phyloP scores from a whole-genome alignment of 1,284 basidiomycete species.

The Paramarasmius palmivorus region DNA sequence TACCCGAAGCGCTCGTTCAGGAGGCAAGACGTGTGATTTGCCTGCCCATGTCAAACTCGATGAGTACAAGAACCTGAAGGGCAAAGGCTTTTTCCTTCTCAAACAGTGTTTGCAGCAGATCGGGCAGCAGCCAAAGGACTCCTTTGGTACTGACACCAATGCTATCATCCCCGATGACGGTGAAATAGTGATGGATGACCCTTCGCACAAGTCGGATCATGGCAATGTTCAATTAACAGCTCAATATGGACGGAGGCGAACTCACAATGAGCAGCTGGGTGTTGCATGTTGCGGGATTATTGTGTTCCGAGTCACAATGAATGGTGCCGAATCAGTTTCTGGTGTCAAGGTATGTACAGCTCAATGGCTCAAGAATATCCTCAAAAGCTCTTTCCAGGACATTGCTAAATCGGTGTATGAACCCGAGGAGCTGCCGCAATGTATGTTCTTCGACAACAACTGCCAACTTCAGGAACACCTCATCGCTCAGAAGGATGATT shows the following conservation, averaged over 20 bases:
- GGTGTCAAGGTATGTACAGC: conserved; percentile 9
- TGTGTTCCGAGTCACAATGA: conserved; percentile 19
- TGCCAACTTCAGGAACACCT: conserved; percentile 27
- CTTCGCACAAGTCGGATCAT: not conserved
- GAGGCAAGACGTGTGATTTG: not conserved
- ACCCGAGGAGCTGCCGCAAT: conserved; percentile 19
- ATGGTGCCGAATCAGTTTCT: conserved; percentile 18
- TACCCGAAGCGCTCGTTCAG: not conserved
- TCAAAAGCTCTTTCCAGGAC: not conserved
- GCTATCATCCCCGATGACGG: not conserved
- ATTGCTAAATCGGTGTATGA: conserved; percentile 3
- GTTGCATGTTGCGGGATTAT: conserved; percentile 24
- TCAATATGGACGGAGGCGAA: conserved; percentile 20
- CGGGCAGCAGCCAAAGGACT: not conserved
- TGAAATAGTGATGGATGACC: not conserved
- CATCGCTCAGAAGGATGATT: conserved; percentile 20
- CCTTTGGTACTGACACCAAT: not conserved
- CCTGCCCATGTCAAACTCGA: not conserved
- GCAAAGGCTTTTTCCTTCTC: not conserved
- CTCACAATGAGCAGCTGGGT: conserved; percentile 26
- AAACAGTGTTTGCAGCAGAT: not conserved
- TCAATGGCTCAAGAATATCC: not conserved
- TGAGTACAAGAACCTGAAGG: not conserved
- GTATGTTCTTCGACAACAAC: conserved; percentile 38
- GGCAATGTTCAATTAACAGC: conserved; percentile 8